Percentiles rank a stretch among this genome's conserved stretches.
Evolutionary conservation across 1,284 basidiomycete species (phyloP).

Genomic region (Irpex sp.): DNA sequence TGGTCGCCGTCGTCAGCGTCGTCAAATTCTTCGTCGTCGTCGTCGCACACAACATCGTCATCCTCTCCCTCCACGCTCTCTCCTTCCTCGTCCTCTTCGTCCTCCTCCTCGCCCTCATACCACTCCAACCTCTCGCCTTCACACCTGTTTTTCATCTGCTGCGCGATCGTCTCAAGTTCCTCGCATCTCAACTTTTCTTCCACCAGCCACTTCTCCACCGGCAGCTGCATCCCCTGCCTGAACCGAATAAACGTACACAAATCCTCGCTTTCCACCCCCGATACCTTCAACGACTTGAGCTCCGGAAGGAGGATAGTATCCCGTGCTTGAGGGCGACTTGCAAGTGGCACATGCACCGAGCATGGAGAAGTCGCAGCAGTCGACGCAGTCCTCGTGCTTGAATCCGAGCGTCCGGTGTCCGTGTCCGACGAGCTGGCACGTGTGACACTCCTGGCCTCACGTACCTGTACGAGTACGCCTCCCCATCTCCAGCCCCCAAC

Average conservation of each 20-base stretch:
- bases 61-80: conserved; percentile 14
- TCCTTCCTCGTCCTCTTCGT: conserved; percentile 18
- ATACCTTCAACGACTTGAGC: conserved; percentile 20
- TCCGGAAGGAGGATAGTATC: conserved; percentile 20
- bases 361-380: background rate
- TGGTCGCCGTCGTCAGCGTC: background rate
- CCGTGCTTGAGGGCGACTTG: background rate
- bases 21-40: conserved; percentile 14
- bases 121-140: conserved; percentile 5
- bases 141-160: conserved; percentile 12
- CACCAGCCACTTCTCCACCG: conserved; percentile 21
- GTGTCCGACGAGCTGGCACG: background rate
- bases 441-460: background rate
- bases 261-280: conserved; percentile 18
- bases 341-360: background rate
- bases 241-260: conserved; percentile 19
- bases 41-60: conserved; percentile 3
- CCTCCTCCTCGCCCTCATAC: conserved; percentile 21
- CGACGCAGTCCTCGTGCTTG: background rate
- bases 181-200: conserved; percentile 20
- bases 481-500: background rate
- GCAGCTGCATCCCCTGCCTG: conserved; percentile 16
- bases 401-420: background rate
- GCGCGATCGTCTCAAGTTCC: conserved; percentile 18
- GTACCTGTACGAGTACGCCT: background rate